Conservation (phyloP, 2,329 filamentous ascomycete genomes). For the Microcyclosporella mali region DNA sequence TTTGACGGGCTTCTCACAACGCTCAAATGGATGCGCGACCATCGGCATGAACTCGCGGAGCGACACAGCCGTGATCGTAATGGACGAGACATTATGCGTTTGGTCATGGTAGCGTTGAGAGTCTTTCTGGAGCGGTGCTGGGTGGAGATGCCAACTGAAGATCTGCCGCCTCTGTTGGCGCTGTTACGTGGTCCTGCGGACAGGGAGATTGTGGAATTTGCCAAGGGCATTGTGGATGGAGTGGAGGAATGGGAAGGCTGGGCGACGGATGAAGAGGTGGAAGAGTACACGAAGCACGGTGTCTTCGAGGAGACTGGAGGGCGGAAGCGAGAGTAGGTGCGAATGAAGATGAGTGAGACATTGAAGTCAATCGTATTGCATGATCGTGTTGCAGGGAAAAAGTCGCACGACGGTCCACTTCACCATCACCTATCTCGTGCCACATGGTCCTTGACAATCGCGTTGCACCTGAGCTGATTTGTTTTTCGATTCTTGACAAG, state of each 20-base stretch:
- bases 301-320: too few relatives aligned
- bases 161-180: slow-evolving; percentile 2
- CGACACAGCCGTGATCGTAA: slow-evolving; percentile 25
- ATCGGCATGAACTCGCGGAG: slow-evolving; percentile 37
- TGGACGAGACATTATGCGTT: slow-evolving; percentile 30
- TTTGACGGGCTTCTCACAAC: slow-evolving; percentile 52
- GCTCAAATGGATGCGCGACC: slow-evolving; percentile 53
- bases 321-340: too few relatives aligned
- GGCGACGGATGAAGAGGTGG: slow-evolving; percentile 38
- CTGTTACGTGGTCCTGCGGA: slow-evolving; percentile 15
- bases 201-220: slow-evolving; percentile 13
- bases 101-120: slow-evolving; percentile 36
- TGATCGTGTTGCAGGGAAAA: too few relatives aligned
- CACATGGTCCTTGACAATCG: too few relatives aligned
- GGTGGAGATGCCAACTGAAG: slow-evolving; percentile 6
- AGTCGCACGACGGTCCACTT: too few relatives aligned
- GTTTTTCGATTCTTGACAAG: too few relatives aligned
- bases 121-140: slow-evolving; percentile 37
- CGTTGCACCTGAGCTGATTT: too few relatives aligned
- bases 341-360: too few relatives aligned
- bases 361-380: too few relatives aligned
- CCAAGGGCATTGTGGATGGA: slow-evolving; percentile 26
- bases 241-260: slow-evolving; percentile 40
- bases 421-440: too few relatives aligned
- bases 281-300: slow-evolving; percentile 18